Evolutionary conservation across 768 basidiomycete species (phyloP), one percentile per base, ranked within the genome.

Genomic region (Trametes cubensis): DNA sequence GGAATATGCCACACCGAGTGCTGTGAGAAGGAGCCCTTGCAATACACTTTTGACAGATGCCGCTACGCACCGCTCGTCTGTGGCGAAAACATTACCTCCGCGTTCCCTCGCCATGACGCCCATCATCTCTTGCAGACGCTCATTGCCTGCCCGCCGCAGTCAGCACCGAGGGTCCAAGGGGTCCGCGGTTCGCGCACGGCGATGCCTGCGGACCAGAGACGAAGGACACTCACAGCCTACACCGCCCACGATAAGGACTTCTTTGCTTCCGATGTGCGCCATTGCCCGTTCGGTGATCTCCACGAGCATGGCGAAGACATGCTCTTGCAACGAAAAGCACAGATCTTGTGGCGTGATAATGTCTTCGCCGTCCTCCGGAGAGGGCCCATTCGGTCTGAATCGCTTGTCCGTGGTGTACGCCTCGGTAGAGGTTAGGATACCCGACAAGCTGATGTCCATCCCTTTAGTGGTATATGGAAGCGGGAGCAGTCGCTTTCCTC

Each of bases 251-350:
- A 99, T 95, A 42, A 99, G 82, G 1, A 98, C 95, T 69, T 99
- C 95, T 74, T 85, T 93, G 69, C 94, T 96, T 13, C 92, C 92
- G 21, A 98, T 95, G 74, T 98, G 97, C 28, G 97, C 97, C 97
- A 99, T 98, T 11, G 97, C 97, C 41, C 97, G 82, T 74, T 99
- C 97, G 0, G 97, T 98, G 62, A 98, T 99, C 76, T 99, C 97
- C 17, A 99, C 97, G 3, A 99, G 81, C 97, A 99, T 99, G 0
- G 95, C 90, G 73, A 91, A 99, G 0, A 98, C 87, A 0, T 92
- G 97, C 76, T 99, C 97, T 76, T 99, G 97, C 4, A 99, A 78
- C 6, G 94, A 95, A 75, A 94, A 98, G 75, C 97, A 99, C 26
- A 99, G 77, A 74, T 99, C 97, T n/a, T 93, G 90, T 14, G 95